These are phyloP conservation scores for Hibiscus mutabilis DNA, from an alignment of 345 rosid species.

Conservation along the genomic window DNA sequence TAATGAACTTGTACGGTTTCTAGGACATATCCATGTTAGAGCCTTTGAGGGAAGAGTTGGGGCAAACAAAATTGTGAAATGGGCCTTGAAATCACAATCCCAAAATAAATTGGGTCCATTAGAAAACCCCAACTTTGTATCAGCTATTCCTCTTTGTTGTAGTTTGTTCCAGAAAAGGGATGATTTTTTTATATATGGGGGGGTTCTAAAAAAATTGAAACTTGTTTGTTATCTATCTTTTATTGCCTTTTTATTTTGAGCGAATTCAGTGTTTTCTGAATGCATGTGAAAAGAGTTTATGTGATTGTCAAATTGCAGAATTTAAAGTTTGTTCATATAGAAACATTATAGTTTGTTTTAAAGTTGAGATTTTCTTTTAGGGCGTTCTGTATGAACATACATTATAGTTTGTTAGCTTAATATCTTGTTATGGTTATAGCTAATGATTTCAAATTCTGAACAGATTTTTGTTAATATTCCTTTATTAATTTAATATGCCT, in stretches of 20 bases:
- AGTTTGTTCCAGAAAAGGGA: too few relatives aligned
- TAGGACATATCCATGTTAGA: not conserved
- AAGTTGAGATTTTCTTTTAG: too few relatives aligned
- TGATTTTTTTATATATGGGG: too few relatives aligned
- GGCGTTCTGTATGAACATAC: too few relatives aligned
- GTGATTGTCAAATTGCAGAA: not conserved
- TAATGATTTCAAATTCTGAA: too few relatives aligned
- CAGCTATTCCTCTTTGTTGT: too few relatives aligned
- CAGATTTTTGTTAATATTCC: too few relatives aligned
- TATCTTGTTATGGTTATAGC: too few relatives aligned
- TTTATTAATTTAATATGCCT: too few relatives aligned
- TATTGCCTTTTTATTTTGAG: not conserved
- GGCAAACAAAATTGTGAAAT: not conserved
- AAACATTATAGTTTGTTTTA: too few relatives aligned
- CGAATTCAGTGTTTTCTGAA: not conserved
- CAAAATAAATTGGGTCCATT: constrained; percentile 1
- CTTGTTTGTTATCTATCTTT: not conserved
- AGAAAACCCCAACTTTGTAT: not conserved
- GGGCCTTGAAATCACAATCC: constrained; percentile 1
- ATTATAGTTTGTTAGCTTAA: too few relatives aligned
- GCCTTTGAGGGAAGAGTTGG: not conserved
- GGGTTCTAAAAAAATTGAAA: not conserved
- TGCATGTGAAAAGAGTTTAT: not conserved
- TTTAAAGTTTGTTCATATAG: too few relatives aligned
- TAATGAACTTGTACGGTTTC: not conserved